These are phyloP conservation scores for Phialophora macrospora DNA, from an alignment of 2,329 filamentous ascomycete genomes.

Conservation along the genomic window DNA sequence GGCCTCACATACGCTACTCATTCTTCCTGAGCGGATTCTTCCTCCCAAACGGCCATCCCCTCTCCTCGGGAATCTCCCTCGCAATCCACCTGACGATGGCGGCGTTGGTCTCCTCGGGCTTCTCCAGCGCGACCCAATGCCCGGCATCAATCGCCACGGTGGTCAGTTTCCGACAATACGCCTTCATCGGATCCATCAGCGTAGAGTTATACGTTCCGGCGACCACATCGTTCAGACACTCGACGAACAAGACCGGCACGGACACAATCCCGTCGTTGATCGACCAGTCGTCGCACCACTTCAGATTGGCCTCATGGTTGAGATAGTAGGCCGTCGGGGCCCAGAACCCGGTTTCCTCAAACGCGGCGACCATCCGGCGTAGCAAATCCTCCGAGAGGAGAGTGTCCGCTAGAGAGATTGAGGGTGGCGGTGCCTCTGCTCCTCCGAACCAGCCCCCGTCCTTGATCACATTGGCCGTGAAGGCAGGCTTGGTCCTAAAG, in stretches of 20 bases:
- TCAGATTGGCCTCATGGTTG: constrained; percentile 51
- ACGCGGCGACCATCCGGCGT: constrained; percentile 31
- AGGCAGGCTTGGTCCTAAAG: constrained; percentile 13
- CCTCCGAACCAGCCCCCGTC: constrained; percentile 38
- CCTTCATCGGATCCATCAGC: constrained; percentile 26
- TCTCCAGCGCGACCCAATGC: constrained; percentile 87
- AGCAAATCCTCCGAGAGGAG: constrained; percentile 10
- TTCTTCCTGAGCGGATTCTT: constrained; percentile 23
- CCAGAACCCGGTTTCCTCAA: constrained; percentile 50
- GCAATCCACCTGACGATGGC: constrained; percentile 31
- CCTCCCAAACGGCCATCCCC: constrained; percentile 27
- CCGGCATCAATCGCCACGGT: constrained; percentile 41
- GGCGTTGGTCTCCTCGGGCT: constrained; percentile 70
- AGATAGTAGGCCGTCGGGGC: constrained; percentile 50
- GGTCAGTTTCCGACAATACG: constrained; percentile 26
- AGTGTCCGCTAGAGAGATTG: constrained; percentile 8
- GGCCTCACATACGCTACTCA: neutral
- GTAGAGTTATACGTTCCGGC: constrained; percentile 19
- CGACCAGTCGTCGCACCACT: constrained; percentile 49
- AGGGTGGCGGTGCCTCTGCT: constrained; percentile 7
- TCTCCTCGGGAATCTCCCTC: constrained; percentile 16
- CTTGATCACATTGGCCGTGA: constrained; percentile 34
- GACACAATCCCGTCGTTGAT: constrained; percentile 41
- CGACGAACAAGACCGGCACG: constrained; percentile 31
- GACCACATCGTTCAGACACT: constrained; percentile 26